These are phyloP conservation scores for Rubia balearica DNA, from an alignment of 305 asterid species.

Conservation along the genomic window DNA sequence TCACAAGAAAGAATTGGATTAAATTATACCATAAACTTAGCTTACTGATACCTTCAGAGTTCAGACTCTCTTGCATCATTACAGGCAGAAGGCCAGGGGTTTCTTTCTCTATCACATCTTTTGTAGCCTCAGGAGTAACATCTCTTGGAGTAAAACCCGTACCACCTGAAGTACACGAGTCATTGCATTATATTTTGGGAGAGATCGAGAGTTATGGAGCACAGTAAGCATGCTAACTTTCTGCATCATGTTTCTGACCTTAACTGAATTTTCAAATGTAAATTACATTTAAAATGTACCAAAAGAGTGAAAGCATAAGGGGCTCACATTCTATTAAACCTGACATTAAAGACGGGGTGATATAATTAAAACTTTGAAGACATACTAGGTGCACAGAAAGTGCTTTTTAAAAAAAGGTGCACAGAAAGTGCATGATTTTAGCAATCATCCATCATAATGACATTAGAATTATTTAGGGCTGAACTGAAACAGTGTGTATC, in stretches of 20 bases:
- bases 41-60: slow-evolving; percentile 55
- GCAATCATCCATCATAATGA: background rate
- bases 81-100: slow-evolving; percentile 85
- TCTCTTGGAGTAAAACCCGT: slow-evolving; percentile 94
- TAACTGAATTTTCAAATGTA: background rate
- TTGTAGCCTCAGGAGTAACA: slow-evolving; percentile 96
- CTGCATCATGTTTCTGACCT: no score
- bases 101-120: slow-evolving; percentile 68
- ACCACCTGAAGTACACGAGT: slow-evolving; percentile 53
- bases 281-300: background rate
- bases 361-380: background rate
- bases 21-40: background rate
- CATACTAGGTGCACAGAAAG: background rate
- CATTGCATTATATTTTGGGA: slow-evolving; percentile 13
- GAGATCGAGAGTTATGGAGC: background rate
- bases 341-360: background rate
- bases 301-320: background rate
- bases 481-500: background rate
- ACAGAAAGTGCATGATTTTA: background rate
- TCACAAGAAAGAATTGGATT: background rate
- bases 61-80: slow-evolving; percentile 67
- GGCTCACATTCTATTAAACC: background rate
- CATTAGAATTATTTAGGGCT: background rate
- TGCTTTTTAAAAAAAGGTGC: no score
- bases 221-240: background rate